A percentile compares a stretch with the other conserved stretches of the same genome.
Evolutionary conservation across 306 rosid species (phyloP).

Genomic region (Aeschynomene evenia): DNA sequence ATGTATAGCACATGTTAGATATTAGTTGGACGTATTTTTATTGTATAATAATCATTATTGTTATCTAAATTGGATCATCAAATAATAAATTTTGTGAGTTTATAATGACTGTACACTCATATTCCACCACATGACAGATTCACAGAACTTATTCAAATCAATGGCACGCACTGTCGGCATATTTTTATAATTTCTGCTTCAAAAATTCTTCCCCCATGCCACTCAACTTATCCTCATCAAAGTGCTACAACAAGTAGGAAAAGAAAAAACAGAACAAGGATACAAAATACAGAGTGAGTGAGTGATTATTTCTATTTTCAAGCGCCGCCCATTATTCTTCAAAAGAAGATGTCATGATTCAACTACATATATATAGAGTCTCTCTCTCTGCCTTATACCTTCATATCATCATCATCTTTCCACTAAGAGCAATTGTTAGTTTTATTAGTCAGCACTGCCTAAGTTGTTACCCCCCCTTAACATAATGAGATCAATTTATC

Average conservation of each 20-base stretch:
- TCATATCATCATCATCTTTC: conserved; percentile 50
- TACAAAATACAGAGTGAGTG: not conserved
- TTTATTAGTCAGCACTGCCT: conserved; percentile 22
- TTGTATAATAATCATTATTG: too few relatives aligned
- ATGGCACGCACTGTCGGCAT: conserved; percentile 35
- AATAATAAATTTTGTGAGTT: too few relatives aligned
- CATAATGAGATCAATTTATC: not conserved
- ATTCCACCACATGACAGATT: conserved; percentile 37
- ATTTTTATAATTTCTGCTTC: conserved; percentile 25
- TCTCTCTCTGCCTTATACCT: too few relatives aligned
- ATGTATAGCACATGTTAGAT: too few relatives aligned
- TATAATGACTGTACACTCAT: conserved; percentile 43
- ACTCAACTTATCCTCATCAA: conserved; percentile 23
- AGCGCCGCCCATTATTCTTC: not conserved
- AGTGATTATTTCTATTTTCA: not conserved
- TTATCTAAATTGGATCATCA: too few relatives aligned
- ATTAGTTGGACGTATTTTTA: too few relatives aligned
- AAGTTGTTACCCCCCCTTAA: conserved; percentile 18
- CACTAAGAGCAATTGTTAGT: conserved; percentile 42
- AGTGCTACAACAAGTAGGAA: not conserved
- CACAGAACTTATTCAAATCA: conserved; percentile 18
- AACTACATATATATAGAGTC: too few relatives aligned
- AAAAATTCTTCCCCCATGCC: conserved; percentile 33
- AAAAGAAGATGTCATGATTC: conserved; percentile 21
- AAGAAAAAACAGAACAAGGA: conserved; percentile 1